Evolutionary conservation across 1,139 yeast genomes (phyloP).

Genomic region (Sugiyamaella neomexicana): DNA sequence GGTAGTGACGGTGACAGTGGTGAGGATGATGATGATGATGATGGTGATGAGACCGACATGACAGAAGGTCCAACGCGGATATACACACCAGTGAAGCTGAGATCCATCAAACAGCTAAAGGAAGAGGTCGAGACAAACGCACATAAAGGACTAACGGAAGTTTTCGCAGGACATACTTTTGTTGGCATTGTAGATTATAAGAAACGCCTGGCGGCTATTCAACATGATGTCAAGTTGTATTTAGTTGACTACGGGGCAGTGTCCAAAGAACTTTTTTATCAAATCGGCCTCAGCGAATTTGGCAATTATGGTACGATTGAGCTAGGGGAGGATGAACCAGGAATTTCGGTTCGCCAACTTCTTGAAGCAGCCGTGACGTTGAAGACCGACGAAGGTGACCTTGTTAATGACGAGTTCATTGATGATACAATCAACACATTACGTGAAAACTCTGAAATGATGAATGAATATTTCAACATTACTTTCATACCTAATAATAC

Average conservation of each 20-base stretch:
- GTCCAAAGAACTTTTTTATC: conserved; percentile 70
- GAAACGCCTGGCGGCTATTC: conserved; percentile 75
- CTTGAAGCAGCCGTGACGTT: conserved; percentile 15
- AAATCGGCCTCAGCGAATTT: conserved; percentile 73
- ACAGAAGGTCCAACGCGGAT: conserved; percentile 1
- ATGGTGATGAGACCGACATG: too few relatives aligned
- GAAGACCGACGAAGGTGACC: conserved; percentile 1
- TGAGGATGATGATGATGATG: not conserved
- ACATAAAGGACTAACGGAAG: conserved; percentile 58
- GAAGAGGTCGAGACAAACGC: conserved; percentile 50
- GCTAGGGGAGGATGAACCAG: conserved; percentile 40
- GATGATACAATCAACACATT: conserved; percentile 19
- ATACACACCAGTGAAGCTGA: conserved; percentile 27
- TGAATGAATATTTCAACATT: conserved; percentile 72
- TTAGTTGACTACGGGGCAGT: conserved; percentile 79
- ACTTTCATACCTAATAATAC: conserved; percentile 35
- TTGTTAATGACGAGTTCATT: not conserved
- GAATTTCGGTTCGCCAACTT: conserved; percentile 24
- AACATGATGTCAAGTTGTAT: conserved; percentile 73
- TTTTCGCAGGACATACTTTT: conserved; percentile 68
- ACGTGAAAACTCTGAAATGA: conserved; percentile 58
- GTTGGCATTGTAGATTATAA: conserved; percentile 80
- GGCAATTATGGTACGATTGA: conserved; percentile 73
- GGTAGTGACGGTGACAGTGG: not conserved
- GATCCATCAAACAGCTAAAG: conserved; percentile 52